These are phyloP conservation scores for maize (Zea mays) DNA, from an alignment of 176 grass and related monocot genomes.

Conservation along the genomic window DNA sequence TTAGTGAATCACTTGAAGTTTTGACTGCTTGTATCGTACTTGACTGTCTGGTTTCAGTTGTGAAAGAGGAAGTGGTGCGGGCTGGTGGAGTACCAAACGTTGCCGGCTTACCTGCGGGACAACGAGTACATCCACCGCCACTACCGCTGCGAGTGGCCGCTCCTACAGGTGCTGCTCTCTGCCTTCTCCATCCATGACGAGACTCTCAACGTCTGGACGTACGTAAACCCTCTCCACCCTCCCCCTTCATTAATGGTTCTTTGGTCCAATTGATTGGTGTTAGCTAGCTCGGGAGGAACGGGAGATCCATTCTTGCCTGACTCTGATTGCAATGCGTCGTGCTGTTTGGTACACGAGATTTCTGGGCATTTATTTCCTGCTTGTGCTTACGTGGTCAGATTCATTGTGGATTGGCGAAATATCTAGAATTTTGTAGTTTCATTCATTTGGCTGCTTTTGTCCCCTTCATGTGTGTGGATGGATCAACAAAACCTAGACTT, in stretches of 20 bases:
- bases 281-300: background rate
- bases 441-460: background rate
- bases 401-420: background rate
- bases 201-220: constrained; percentile 95
- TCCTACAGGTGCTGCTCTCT: constrained; percentile 79
- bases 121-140: no score
- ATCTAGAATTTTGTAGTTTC: background rate
- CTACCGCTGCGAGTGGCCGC: constrained; percentile 80
- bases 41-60: no score
- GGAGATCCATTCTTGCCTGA: background rate
- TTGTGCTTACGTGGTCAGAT: background rate
- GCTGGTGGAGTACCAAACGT: no score
- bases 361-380: background rate
- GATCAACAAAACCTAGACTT: background rate
- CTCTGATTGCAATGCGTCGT: background rate
- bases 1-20: no score
- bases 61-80: no score
- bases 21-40: no score
- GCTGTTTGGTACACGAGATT: background rate
- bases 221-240: background rate
- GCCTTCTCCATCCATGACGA: constrained; percentile 93
- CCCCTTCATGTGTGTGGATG: background rate
- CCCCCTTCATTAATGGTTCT: no score
- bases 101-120: no score
- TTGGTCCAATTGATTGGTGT: constrained; percentile 10